Conservation (phyloP, 805 yeast genomes). For the Candida ulmi region DNA sequence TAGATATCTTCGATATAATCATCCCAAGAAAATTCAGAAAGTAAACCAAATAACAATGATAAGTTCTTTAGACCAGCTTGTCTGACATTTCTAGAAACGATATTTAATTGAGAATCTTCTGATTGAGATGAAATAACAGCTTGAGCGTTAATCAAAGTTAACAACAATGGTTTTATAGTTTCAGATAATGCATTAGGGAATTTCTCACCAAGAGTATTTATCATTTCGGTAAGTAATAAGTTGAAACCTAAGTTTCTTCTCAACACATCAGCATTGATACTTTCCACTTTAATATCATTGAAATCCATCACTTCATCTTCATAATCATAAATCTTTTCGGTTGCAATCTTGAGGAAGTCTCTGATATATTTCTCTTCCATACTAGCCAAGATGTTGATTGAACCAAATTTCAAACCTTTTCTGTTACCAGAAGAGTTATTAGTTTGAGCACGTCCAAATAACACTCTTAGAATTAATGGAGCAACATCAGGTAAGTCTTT, state of each 20-base stretch:
- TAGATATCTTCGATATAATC: conserved; percentile 46
- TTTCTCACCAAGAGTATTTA: conserved; percentile 53
- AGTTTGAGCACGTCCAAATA: conserved; percentile 83
- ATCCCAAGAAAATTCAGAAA: conserved; percentile 58
- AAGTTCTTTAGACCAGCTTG: conserved; percentile 64
- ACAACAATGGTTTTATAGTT: conserved; percentile 30
- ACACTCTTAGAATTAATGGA: conserved; percentile 69
- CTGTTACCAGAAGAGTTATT: conserved; percentile 63
- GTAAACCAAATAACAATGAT: conserved; percentile 44
- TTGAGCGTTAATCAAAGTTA: conserved; percentile 48
- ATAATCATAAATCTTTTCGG: conserved; percentile 42
- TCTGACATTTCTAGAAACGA: conserved; percentile 51
- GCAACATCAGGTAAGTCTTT: conserved; percentile 55
- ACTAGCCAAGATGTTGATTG: conserved; percentile 56
- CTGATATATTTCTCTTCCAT: conserved; percentile 46
- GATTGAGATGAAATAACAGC: conserved; percentile 21
- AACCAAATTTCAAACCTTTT: conserved; percentile 66
- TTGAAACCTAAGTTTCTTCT: conserved; percentile 61
- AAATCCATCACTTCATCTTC: conserved; percentile 17
- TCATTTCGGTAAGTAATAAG: conserved; percentile 51
- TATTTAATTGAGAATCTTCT: conserved; percentile 18
- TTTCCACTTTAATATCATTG: conserved; percentile 14
- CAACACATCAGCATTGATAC: conserved; percentile 28
- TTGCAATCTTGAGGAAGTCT: conserved; percentile 58
- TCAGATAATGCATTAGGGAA: conserved; percentile 38